These are phyloP conservation scores for Penstemon barbatus DNA, from an alignment of 257 asterid species.

Conservation along the genomic window DNA sequence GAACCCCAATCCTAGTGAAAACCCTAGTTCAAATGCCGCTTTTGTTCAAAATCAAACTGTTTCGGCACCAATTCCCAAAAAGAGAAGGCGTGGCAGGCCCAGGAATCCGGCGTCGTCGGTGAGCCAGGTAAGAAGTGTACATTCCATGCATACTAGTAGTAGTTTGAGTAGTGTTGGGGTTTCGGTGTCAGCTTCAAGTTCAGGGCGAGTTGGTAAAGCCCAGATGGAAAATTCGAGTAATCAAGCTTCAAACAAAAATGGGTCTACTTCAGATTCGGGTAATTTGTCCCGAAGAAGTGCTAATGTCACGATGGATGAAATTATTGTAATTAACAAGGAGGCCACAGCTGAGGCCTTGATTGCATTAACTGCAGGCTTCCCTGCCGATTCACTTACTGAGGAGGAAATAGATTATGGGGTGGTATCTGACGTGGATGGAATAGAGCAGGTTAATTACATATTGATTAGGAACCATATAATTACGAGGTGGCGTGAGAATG, in stretches of 20 bases:
- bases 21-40: conserved; percentile 31
- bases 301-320: conserved; percentile 73
- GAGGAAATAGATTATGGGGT: conserved; percentile 91
- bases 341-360: conserved; percentile 89
- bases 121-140: conserved; percentile 48
- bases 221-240: conserved; percentile 36
- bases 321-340: conserved; percentile 85
- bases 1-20: conserved; percentile 32
- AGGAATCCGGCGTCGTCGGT: conserved; percentile 43
- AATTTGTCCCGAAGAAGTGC: conserved; percentile 31
- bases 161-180: conserved; percentile 32
- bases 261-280: conserved; percentile 29
- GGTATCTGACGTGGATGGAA: conserved; percentile 86
- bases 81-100: conserved; percentile 77
- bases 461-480: conserved; percentile 82
- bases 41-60: conserved; percentile 40
- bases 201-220: conserved; percentile 37
- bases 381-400: conserved; percentile 88
- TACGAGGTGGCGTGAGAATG: conserved; percentile 83
- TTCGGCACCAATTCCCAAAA: conserved; percentile 60
- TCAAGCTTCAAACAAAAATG: conserved; percentile 27
- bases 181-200: conserved; percentile 39
- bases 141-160: conserved; percentile 33
- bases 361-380: conserved; percentile 89
- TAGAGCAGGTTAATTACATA: conserved; percentile 91